Evolutionary conservation across 2,329 filamentous ascomycete genomes (phyloP).

Genomic region (Chalaropsis thielavioides): DNA sequence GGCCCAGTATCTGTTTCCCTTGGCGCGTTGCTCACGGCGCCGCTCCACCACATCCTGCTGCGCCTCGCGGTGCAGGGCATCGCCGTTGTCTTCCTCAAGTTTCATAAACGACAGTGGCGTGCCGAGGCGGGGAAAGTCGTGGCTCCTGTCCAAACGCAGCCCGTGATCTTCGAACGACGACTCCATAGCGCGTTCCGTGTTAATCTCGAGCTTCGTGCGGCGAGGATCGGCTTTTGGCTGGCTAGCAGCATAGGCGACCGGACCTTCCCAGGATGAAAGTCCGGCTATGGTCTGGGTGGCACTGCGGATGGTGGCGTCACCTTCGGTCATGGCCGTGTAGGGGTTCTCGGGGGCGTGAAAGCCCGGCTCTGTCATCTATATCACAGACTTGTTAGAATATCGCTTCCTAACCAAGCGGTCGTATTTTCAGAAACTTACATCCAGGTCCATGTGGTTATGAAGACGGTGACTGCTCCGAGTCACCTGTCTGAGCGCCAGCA

Average conservation of each 20-base stretch:
- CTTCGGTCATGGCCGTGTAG: background rate
- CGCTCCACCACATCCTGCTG: slow-evolving; percentile 4
- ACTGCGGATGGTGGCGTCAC: background rate
- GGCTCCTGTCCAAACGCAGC: slow-evolving; percentile 2
- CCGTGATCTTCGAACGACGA: slow-evolving; percentile 2
- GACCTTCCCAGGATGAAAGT: background rate
- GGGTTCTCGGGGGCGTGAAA: background rate
- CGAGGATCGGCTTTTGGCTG: slow-evolving; percentile 5
- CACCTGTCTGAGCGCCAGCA: background rate
- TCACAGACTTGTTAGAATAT: background rate
- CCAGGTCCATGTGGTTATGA: background rate
- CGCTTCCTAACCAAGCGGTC: background rate
- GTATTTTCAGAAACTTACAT: background rate
- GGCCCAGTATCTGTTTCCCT: slow-evolving; percentile 5
- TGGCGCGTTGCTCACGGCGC: background rate
- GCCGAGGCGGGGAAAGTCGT: slow-evolving; percentile 5
- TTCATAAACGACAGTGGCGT: background rate
- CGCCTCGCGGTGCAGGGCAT: background rate
- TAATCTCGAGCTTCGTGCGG: slow-evolving; percentile 3
- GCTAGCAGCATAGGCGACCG: background rate
- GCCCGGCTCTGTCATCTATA: background rate
- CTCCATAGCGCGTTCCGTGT: slow-evolving; percentile 7
- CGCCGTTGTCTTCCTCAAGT: slow-evolving; percentile 1
- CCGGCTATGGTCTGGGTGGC: slow-evolving; percentile 1
- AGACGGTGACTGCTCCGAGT: background rate